Evolutionary conservation across 106 monocot genomes (phyloP).

Genomic region (Chionographis japonica): DNA sequence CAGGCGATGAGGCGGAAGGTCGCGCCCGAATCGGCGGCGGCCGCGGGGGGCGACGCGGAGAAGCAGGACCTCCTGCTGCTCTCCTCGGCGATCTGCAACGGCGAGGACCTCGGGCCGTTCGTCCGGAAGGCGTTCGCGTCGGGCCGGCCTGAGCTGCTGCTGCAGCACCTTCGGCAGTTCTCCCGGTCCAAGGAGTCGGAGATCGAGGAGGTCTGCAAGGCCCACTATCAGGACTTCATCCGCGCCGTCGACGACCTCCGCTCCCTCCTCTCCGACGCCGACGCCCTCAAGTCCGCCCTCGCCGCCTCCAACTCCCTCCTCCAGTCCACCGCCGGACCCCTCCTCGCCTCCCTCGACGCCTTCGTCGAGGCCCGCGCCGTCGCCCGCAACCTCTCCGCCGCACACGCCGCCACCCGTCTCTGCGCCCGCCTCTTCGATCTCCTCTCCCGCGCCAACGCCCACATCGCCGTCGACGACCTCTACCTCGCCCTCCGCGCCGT

Average conservation of each 20-base stretch:
- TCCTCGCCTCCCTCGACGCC: constrained; percentile 66
- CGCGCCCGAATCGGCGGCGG: constrained; percentile 15
- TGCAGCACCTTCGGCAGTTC: constrained; percentile 65
- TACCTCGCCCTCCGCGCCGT: constrained; percentile 75
- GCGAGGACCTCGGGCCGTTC: constrained; percentile 90
- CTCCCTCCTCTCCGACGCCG: constrained; percentile 86
- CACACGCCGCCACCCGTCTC: constrained; percentile 33
- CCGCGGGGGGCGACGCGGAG: constrained; percentile 6
- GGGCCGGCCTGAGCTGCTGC: constrained; percentile 70
- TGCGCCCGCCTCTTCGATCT: constrained; percentile 57
- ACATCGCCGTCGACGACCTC: constrained; percentile 45
- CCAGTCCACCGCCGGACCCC: constrained; percentile 64
- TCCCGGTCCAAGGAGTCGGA: constrained; percentile 81
- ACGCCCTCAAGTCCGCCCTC: constrained; percentile 86
- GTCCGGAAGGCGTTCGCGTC: constrained; percentile 85
- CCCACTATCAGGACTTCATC: constrained; percentile 98
- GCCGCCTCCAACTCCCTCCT: constrained; percentile 66
- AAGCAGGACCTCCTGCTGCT: constrained; percentile 50
- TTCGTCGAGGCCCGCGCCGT: constrained; percentile 61
- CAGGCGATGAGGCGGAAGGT: constrained; percentile 25
- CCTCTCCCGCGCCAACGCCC: constrained; percentile 55
- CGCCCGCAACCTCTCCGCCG: constrained; percentile 53
- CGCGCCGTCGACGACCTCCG: constrained; percentile 96
- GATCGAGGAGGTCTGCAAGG: constrained; percentile 88
- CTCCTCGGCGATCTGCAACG: constrained; percentile 81